Evolutionary conservation across 2,329 filamentous ascomycete genomes (phyloP).

Genomic region (Colletotrichum eleusines): DNA sequence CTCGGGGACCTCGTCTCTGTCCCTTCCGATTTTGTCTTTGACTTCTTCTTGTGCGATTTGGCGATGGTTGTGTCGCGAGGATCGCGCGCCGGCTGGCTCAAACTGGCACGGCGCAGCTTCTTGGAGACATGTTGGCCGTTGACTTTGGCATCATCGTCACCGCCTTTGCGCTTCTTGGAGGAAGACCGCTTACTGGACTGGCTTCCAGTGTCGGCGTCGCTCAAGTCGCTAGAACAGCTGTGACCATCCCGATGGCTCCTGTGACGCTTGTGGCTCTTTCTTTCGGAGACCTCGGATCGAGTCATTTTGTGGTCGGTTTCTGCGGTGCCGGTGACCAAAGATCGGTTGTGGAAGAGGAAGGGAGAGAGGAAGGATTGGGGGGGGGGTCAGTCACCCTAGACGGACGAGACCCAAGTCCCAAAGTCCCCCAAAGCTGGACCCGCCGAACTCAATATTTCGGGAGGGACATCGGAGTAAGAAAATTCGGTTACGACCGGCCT

Average conservation of each 20-base stretch:
- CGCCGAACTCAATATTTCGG: conserved; percentile 27
- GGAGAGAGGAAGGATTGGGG: not conserved
- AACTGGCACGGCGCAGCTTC: conserved; percentile 60
- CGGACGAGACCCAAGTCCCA: conserved; percentile 3
- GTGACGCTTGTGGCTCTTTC: conserved; percentile 51
- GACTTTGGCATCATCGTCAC: conserved; percentile 47
- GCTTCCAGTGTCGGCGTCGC: conserved; percentile 41
- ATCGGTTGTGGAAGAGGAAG: conserved; percentile 4
- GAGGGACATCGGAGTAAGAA: conserved; percentile 39
- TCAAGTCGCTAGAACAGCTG: conserved; percentile 32
- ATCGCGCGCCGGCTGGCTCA: conserved; percentile 72
- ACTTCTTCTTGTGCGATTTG: conserved; percentile 52
- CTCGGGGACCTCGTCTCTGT: conserved; percentile 50
- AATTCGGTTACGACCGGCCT: conserved; percentile 37
- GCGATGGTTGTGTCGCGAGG: conserved; percentile 65
- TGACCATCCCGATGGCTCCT: conserved; percentile 47
- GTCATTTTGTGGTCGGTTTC: conserved; percentile 50
- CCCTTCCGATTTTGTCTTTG: conserved; percentile 46
- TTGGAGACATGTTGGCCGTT: conserved; percentile 47
- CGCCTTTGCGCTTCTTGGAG: conserved; percentile 43
- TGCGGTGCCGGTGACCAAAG: conserved; percentile 44
- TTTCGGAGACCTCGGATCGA: conserved; percentile 46
- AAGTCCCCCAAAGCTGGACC: conserved; percentile 5
- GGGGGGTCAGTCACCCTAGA: conserved; percentile 13
- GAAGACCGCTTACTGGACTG: conserved; percentile 38